Percentiles rank a stretch among this genome's conserved stretches.
Conservation (phyloP, 2,329 filamentous ascomycete genomes). For the Hypoxylon sp. region DNA sequence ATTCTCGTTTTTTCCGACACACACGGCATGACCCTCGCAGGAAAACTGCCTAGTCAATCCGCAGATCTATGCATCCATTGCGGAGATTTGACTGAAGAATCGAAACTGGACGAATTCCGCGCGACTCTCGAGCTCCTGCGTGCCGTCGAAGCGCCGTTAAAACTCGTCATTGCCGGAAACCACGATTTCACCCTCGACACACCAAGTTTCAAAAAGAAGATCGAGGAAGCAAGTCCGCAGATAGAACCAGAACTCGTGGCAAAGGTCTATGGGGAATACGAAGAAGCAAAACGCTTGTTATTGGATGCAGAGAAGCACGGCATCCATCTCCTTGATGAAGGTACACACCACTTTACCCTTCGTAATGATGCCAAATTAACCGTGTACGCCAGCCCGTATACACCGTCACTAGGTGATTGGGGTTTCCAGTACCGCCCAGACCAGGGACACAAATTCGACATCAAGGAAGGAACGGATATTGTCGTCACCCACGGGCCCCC, state of each 20-base stretch:
- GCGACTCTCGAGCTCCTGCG: conserved; percentile 54
- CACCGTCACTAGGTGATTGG: conserved; percentile 60
- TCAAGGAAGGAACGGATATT: conserved; percentile 52
- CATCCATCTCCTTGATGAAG: conserved; percentile 63
- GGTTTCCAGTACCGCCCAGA: conserved; percentile 62
- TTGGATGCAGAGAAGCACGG: conserved; percentile 46
- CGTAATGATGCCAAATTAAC: conserved; percentile 62
- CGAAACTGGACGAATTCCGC: conserved; percentile 56
- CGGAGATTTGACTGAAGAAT: conserved; percentile 61
- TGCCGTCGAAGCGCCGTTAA: conserved; percentile 57
- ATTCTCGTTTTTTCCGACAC: conserved; percentile 54
- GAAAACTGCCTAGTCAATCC: conserved; percentile 17
- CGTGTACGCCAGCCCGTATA: conserved; percentile 66
- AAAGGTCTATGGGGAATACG: conserved; percentile 55
- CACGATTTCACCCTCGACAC: conserved; percentile 61
- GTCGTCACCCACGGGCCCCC: conserved; percentile 69
- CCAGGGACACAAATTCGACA: conserved; percentile 48
- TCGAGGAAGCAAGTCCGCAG: neutral
- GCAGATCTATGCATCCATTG: conserved; percentile 62
- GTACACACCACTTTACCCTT: conserved; percentile 60
- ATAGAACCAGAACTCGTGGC: conserved; percentile 41
- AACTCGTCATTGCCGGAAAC: conserved; percentile 63
- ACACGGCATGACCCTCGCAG: conserved; percentile 45
- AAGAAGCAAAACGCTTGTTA: conserved; percentile 56
- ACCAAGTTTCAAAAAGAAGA: conserved; percentile 50